phyloP scores from a whole-genome alignment of 768 basidiomycete species.

The Tricholoma bakamatsutake region DNA sequence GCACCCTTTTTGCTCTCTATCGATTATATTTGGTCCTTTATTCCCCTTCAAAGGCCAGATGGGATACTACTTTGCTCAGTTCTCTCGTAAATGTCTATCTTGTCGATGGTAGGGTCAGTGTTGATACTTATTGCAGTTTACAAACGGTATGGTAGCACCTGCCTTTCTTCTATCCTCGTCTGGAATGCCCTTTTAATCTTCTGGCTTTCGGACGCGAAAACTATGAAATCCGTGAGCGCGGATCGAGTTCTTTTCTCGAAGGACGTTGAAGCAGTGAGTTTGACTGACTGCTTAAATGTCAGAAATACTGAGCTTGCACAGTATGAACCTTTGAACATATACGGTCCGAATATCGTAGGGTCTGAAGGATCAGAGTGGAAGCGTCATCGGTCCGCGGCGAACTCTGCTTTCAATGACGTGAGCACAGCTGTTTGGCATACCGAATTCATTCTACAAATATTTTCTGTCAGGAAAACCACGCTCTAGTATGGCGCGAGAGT shows the following conservation, averaged over 20 bases:
- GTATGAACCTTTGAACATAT: slow-evolving; percentile 39
- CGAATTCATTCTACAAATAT: background rate
- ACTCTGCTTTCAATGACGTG: slow-evolving; percentile 47
- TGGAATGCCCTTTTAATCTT: slow-evolving; percentile 24
- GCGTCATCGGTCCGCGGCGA: slow-evolving; percentile 37
- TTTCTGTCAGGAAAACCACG: slow-evolving; percentile 33
- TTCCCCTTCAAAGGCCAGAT: slow-evolving; percentile 30
- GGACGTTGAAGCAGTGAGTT: slow-evolving; percentile 28
- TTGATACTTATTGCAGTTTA: slow-evolving; percentile 24
- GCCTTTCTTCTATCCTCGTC: slow-evolving; percentile 29
- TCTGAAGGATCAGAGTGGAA: slow-evolving; percentile 42
- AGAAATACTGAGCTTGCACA: slow-evolving; percentile 1
- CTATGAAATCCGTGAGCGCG: slow-evolving; percentile 28
- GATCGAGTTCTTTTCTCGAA: slow-evolving; percentile 34
- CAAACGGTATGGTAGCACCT: slow-evolving; percentile 32
- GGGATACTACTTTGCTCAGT: slow-evolving; percentile 28
- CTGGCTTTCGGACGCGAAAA: slow-evolving; percentile 41
- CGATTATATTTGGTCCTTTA: slow-evolving; percentile 20
- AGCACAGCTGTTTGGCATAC: background rate
- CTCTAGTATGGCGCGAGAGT: slow-evolving; percentile 44
- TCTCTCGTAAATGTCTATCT: slow-evolving; percentile 25
- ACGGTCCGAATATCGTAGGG: slow-evolving; percentile 40
- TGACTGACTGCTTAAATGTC: background rate
- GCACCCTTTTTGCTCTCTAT: slow-evolving; percentile 23
- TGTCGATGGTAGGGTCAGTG: background rate